These are phyloP conservation scores for Priceomyces medius DNA, from an alignment of 805 yeast species.

Conservation along the genomic window DNA sequence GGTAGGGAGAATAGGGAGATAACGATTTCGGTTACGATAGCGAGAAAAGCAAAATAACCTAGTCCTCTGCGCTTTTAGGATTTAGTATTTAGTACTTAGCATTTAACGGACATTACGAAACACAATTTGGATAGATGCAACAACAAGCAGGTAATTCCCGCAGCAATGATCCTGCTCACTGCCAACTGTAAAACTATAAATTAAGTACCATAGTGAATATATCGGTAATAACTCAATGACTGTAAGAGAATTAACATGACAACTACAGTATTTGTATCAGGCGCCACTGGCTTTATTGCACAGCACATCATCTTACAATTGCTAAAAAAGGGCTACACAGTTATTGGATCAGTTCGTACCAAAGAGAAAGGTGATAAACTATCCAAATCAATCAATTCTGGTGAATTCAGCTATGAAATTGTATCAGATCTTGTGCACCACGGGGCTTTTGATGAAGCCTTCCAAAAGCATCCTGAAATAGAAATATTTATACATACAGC, in stretches of 20 bases:
- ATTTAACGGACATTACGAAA: no score
- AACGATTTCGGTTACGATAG: no score
- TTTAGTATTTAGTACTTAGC: no score
- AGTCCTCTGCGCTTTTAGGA: no score
- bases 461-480: slow-evolving; percentile 46
- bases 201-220: no score
- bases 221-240: no score
- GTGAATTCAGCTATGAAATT: slow-evolving; percentile 28
- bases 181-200: no score
- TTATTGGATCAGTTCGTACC: slow-evolving; percentile 51
- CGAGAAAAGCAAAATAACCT: no score
- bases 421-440: slow-evolving; percentile 44
- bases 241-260: not conserved
- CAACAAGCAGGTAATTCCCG: no score
- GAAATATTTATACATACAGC: slow-evolving; percentile 58
- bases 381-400: slow-evolving; percentile 22
- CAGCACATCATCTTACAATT: slow-evolving; percentile 45
- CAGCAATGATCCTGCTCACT: no score
- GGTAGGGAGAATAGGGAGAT: no score
- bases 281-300: slow-evolving; percentile 57
- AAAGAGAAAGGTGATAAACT: slow-evolving; percentile 38
- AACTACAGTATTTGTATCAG: slow-evolving; percentile 43
- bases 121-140: no score
- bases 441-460: slow-evolving; percentile 42
- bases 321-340: slow-evolving; percentile 40